Percentiles rank a stretch among this genome's conserved stretches.
Conservation (phyloP, 2,329 filamentous ascomycete genomes). For the Akanthomyces dipterigenus region DNA sequence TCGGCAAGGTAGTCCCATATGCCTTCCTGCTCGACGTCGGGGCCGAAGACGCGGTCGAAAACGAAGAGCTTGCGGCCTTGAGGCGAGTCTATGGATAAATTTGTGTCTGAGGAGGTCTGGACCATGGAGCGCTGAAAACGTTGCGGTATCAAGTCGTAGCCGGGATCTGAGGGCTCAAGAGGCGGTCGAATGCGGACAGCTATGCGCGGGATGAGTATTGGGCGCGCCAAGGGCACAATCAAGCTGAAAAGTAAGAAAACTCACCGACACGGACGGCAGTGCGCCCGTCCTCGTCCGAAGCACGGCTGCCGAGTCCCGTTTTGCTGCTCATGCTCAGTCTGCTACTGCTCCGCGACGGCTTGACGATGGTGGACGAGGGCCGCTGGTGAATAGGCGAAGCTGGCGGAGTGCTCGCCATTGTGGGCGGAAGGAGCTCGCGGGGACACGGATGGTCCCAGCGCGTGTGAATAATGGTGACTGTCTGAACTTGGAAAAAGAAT, state of each 20-base stretch:
- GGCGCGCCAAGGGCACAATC: background rate
- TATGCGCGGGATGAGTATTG: constrained; percentile 30
- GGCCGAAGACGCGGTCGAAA: constrained; percentile 88
- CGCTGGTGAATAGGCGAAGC: constrained; percentile 58
- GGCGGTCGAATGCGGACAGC: constrained; percentile 90
- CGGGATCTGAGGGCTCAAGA: constrained; percentile 75
- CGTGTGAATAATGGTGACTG: constrained; percentile 1
- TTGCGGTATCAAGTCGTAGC: constrained; percentile 90
- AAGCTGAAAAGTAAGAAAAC: constrained; percentile 33
- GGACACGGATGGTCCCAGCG: constrained; percentile 10
- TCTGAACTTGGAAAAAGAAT: background rate
- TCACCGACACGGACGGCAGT: constrained; percentile 94
- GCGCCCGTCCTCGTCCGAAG: constrained; percentile 82
- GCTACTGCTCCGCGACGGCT: constrained; percentile 70
- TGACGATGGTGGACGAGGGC: constrained; percentile 76
- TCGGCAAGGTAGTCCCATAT: constrained; percentile 93
- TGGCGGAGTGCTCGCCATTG: constrained; percentile 65
- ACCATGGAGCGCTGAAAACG: constrained; percentile 91
- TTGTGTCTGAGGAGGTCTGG: constrained; percentile 80
- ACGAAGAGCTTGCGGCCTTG: constrained; percentile 93
- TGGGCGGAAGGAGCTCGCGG: constrained; percentile 15
- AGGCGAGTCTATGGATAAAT: constrained; percentile 78
- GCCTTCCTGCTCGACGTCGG: constrained; percentile 77
- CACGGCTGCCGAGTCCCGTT: constrained; percentile 67
- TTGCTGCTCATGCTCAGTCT: constrained; percentile 81